These are phyloP conservation scores for Grifola frondosa DNA, from an alignment of 1,284 basidiomycete species.

Conservation along the genomic window DNA sequence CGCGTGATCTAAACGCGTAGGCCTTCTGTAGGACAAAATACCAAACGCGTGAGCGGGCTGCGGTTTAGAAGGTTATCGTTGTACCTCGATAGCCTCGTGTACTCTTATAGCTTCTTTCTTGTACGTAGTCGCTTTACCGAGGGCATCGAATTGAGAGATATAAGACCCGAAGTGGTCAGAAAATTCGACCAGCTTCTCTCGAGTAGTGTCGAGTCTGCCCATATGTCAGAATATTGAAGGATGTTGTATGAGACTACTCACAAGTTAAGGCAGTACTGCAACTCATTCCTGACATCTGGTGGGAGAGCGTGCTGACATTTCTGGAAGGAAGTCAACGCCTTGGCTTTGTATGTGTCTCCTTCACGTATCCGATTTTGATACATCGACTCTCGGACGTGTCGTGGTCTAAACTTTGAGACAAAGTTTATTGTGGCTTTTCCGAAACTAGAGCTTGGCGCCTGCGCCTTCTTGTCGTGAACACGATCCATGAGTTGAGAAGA, in stretches of 20 bases:
- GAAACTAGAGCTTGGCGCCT: slow-evolving; percentile 12
- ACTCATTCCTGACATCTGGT: background rate
- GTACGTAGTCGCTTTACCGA: too few species aligned
- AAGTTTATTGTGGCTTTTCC: slow-evolving; percentile 4
- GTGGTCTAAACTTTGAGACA: slow-evolving; percentile 8
- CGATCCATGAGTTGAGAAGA: slow-evolving; percentile 5
- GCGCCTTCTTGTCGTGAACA: slow-evolving; percentile 10
- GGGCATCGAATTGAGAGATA: slow-evolving; percentile 4
- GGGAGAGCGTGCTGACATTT: slow-evolving; percentile 1
- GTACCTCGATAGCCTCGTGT: too few species aligned
- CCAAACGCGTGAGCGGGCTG: too few species aligned
- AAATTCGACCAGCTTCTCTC: slow-evolving; percentile 2
- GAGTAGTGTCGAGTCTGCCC: slow-evolving; percentile 6
- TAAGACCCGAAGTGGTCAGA: slow-evolving; percentile 6
- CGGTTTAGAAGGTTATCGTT: too few species aligned
- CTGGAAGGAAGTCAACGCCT: slow-evolving; percentile 6
- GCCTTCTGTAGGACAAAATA: too few species aligned
- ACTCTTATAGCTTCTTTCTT: too few species aligned
- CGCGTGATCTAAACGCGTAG: too few species aligned
- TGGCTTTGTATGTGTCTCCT: slow-evolving; percentile 5
- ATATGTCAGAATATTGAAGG: background rate
- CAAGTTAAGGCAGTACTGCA: slow-evolving; percentile 5
- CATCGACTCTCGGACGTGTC: slow-evolving; percentile 7
- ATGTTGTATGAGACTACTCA: background rate
- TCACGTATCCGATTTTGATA: slow-evolving; percentile 9